Evolutionary conservation across 768 basidiomycete genomes (phyloP), one percentile per base, ranked within the genome.

Genomic region (Gyrodon lividus): DNA sequence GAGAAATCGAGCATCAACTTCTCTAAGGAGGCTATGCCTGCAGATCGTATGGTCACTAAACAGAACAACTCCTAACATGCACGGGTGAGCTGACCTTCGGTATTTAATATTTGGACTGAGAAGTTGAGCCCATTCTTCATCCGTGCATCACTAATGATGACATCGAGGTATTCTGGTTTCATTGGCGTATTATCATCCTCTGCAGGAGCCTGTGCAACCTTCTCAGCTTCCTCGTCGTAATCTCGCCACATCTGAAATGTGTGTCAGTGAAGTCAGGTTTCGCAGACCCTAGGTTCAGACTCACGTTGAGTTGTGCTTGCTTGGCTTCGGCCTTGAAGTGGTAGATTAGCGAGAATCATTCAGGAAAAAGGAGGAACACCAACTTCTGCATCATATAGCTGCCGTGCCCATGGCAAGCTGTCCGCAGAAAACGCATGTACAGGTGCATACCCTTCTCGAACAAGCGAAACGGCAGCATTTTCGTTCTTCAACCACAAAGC

Each of bases 1-100:
- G 92, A 89, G 62, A 99, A 97, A 54, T 98, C 94, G 46, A 77
- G 78, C 96, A 98, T 98, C 54, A 99, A 77, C 66, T 90, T 87
- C 63, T 97, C 96, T 52, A 99, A 77, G 5, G 87, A 85, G 9
- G 89, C 90, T 52, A 98, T 95, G 48, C 92, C 93, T 97, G 49
- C 12, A 28, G 20, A 40, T 48, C 30, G 46, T 38, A 40, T 48
- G 28, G 39, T 5, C 22, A 43, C 48, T 40, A 16, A 59, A 41
- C 13, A 22, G 16, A 26, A 6, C 6, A 17, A 3, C 19, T 33
- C 33, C 24, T 8, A 23, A 30, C 33, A 37, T 19, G 16, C 24
- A 9, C 3, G n/a, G 24, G 40, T 22, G 2, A n/a, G 59, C 76
- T 47, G 50, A 89, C 94, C 93, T 72, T 93, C 89, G 1, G 89